Conservation (phyloP, 306 rosid species). For the Geum urbanum region DNA sequence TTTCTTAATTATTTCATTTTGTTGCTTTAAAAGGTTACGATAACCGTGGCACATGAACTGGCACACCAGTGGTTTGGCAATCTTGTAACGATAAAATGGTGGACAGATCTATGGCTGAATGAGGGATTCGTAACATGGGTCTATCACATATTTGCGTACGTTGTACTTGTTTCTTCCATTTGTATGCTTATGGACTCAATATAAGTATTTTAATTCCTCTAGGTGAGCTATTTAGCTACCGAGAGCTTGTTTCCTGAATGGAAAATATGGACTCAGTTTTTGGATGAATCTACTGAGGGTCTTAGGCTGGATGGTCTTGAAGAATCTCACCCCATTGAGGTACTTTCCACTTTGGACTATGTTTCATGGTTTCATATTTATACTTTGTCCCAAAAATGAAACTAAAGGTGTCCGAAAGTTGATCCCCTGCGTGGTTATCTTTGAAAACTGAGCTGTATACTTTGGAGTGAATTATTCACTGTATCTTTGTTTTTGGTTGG, state of each 20-base stretch:
- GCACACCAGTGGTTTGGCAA: conserved; percentile 99
- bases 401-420: no score
- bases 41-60: conserved; percentile 88
- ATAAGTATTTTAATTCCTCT: conserved; percentile 13
- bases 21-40: conserved; percentile 55
- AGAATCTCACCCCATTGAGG: conserved; percentile 96
- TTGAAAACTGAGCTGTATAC: neutral
- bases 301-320: conserved; percentile 86
- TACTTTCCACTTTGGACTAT: conserved; percentile 21
- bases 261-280: conserved; percentile 95
- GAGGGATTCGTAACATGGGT: conserved; percentile 99
- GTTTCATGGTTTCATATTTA: conserved; percentile 5
- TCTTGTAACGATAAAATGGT: conserved; percentile 98
- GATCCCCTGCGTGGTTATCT: neutral
- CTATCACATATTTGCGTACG: conserved; percentile 27
- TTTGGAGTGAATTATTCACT: neutral
- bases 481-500: neutral
- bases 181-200: conserved; percentile 9
- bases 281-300: conserved; percentile 64
- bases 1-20: conserved; percentile 23
- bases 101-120: conserved; percentile 97
- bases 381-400: neutral
- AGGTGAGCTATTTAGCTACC: conserved; percentile 90
- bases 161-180: conserved; percentile 7
- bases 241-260: conserved; percentile 93